A percentile compares a stretch with the other conserved stretches of the same genome.
Conservation (phyloP, 2,329 filamentous ascomycete species). For the Diaporthe ampelina region DNA sequence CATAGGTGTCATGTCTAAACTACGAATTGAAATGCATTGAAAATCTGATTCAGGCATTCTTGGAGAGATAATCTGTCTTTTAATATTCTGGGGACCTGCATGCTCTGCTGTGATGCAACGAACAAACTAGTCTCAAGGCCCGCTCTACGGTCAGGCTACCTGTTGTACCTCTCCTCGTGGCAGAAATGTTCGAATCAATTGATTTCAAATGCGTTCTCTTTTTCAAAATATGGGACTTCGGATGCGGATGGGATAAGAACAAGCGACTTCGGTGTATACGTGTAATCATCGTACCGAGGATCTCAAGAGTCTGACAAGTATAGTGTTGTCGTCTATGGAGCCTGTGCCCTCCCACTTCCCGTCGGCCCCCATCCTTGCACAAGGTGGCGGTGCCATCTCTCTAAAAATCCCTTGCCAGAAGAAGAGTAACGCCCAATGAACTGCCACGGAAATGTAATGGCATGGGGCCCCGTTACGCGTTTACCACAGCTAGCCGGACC, state of each 20-base stretch:
- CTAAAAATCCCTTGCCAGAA: background rate
- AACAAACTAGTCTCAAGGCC: too few species aligned
- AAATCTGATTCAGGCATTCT: background rate
- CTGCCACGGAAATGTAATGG: conserved; percentile 11
- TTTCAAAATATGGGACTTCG: background rate
- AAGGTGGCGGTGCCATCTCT: background rate
- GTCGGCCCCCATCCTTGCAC: background rate
- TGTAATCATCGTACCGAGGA: background rate
- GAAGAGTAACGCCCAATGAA: conserved; percentile 12
- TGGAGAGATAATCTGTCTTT: background rate
- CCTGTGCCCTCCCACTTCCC: conserved; percentile 21
- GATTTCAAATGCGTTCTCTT: background rate
- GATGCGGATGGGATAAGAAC: background rate
- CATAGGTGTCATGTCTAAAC: background rate
- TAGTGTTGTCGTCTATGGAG: background rate
- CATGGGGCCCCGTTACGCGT: conserved; percentile 16
- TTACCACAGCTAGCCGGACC: background rate
- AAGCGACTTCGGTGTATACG: background rate
- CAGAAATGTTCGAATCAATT: background rate
- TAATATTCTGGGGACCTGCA: background rate
- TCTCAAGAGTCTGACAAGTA: background rate
- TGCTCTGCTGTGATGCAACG: background rate
- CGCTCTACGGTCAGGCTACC: background rate
- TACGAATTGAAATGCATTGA: too few species aligned
- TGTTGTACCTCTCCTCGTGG: background rate